Evolutionary conservation across 305 asterid genomes (phyloP), one percentile per base, ranked within the genome.

Genomic region (Fraxinus nigra): DNA sequence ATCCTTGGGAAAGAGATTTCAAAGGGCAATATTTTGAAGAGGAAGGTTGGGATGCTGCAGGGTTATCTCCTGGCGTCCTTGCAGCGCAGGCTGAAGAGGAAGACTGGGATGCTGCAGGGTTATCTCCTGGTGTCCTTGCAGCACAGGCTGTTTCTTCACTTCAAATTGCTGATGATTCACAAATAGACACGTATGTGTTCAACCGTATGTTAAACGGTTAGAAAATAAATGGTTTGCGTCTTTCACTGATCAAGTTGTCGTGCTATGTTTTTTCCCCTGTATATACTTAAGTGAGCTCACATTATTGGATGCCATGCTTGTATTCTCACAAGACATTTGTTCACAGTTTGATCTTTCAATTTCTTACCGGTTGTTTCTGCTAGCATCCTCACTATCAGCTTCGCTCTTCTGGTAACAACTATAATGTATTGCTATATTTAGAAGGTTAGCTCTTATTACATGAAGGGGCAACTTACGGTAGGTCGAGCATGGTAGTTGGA

Each of bases 101-200:
- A 24, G 26, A 24, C 26, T 24, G 26, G 26, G 26, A 24, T 24
- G 26, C 26, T 24, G 26, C 26, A 24, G 26, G 26, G 26, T 24
- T 24, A 24, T 24, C 26, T 24, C 26, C 26, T 24, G 26, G 26
- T 24, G 81, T 81, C 81, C 82, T 86, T 79, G 88, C 88, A 72
- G 85, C 87, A 9, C 84, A 84, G 82, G 92, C 91, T 32, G 85
- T 90, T 77, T 85, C 91, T 18, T 85, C 92, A 13, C 91, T 87
- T 72, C 87, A 84, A 77, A 86, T 90, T 48, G 91, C 88, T 13
- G 92, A 88, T 46, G 90, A 90, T 80, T 81, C 87, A 76, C 76
- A 79, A n/a, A 80, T 85, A 3, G 86, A 83, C 70, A 75, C 88
- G 35, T 78, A 80, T 70, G 83, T 81, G 73, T 79, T 82, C 82